A percentile compares a stretch with the other conserved stretches of the same genome.
Conservation (phyloP, 192 early-diverging fungal genomes). For the Podochytrium sp. region DNA sequence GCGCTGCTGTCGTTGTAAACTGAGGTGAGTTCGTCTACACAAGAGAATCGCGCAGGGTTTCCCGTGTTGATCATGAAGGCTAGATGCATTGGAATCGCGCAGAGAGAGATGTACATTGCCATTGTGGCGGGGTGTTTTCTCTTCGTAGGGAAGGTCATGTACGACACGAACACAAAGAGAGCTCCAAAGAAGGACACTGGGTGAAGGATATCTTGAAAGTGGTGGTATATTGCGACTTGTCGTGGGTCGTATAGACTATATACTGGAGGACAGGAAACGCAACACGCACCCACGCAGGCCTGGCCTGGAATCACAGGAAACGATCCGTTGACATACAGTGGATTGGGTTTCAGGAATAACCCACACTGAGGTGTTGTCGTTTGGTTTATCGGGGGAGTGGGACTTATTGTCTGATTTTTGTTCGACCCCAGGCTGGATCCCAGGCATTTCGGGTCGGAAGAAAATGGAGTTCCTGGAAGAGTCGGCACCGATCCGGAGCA, state of each 20-base stretch:
- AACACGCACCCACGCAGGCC: neutral
- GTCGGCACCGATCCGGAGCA: neutral
- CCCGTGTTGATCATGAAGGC: slow-evolving; percentile 28
- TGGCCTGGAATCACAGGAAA: neutral
- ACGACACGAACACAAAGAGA: neutral
- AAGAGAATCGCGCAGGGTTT: neutral
- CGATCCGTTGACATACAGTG: neutral
- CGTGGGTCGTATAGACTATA: too few species aligned
- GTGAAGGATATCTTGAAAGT: neutral
- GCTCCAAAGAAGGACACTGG: neutral
- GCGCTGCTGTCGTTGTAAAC: neutral
- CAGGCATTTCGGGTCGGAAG: neutral
- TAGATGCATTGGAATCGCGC: neutral
- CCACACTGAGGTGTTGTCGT: neutral
- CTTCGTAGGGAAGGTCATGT: neutral
- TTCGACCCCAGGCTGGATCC: neutral
- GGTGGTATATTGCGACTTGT: neutral
- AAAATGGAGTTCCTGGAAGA: neutral
- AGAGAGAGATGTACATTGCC: neutral
- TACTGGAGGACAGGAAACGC: neutral
- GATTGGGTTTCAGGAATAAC: neutral
- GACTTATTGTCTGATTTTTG: too few species aligned
- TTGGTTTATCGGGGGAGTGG: too few species aligned
- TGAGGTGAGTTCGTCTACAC: neutral
- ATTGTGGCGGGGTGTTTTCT: neutral